Evolutionary conservation across 1,284 basidiomycete species (phyloP).

Genomic region (Trichosporon ovoides): DNA sequence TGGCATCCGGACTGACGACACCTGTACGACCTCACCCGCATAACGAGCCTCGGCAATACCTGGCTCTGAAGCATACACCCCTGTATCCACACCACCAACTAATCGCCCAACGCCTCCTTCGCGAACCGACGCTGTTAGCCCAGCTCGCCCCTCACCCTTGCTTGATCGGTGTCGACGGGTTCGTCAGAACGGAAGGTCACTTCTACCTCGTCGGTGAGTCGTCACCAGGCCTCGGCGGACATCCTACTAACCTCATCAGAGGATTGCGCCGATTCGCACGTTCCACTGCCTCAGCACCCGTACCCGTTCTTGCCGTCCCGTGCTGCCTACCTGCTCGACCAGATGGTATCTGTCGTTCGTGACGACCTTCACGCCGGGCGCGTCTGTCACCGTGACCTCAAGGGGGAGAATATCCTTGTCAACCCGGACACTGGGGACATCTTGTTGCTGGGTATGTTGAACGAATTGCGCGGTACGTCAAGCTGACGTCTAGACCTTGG

Average conservation of each 20-base stretch:
- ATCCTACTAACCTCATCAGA: too few species aligned
- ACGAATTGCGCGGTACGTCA: neutral
- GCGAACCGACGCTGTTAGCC: conserved; percentile 55
- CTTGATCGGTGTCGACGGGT: conserved; percentile 54
- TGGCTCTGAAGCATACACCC: conserved; percentile 56
- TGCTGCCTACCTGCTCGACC: conserved; percentile 52
- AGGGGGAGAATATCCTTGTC: conserved; percentile 49
- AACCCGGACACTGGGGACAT: conserved; percentile 45
- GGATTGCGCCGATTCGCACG: conserved; percentile 31
- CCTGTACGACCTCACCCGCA: neutral
- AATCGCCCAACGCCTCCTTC: conserved; percentile 54
- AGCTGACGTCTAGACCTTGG: conserved; percentile 50
- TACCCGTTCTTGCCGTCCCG: conserved; percentile 49
- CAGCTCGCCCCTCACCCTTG: conserved; percentile 56
- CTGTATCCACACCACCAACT: conserved; percentile 57
- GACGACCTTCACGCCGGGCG: conserved; percentile 53
- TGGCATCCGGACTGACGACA: neutral
- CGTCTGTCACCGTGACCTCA: conserved; percentile 57
- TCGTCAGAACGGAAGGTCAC: conserved; percentile 54
- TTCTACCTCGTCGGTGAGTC: conserved; percentile 55
- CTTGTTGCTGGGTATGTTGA: conserved; percentile 47
- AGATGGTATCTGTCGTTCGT: conserved; percentile 54
- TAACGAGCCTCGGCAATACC: conserved; percentile 31
- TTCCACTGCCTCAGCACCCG: conserved; percentile 33
- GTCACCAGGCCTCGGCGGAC: too few species aligned